A percentile compares a stretch with the other conserved stretches of the same genome.
Evolutionary conservation across 441 rosid genomes (phyloP).

Genomic region (Sinapis alba): DNA sequence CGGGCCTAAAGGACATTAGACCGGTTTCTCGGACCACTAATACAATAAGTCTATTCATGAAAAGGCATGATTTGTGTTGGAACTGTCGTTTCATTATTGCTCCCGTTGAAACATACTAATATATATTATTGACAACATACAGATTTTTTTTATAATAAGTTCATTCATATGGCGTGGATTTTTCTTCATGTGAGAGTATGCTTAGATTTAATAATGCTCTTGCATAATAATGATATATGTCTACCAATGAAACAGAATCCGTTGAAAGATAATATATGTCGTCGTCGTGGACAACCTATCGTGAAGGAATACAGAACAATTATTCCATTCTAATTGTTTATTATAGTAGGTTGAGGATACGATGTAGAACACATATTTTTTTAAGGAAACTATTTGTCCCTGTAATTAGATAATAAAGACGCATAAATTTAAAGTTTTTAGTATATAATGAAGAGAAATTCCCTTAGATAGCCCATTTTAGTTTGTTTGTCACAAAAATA

Average conservation of each 20-base stretch:
- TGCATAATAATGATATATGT: background rate
- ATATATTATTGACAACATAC: background rate
- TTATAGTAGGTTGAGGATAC: too few species aligned
- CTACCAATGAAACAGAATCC: background rate
- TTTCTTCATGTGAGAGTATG: background rate
- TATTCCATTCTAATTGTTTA: too few species aligned
- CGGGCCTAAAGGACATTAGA: too few species aligned
- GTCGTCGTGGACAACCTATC: background rate
- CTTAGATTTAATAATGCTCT: background rate
- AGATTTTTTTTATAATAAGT: background rate
- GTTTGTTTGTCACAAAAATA: too few species aligned
- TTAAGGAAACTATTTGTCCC: too few species aligned
- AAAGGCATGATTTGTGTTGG: too few species aligned
- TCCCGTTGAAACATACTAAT: background rate
- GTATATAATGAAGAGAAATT: too few species aligned
- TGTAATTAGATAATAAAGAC: too few species aligned
- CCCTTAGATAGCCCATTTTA: too few species aligned
- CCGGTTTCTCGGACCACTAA: too few species aligned
- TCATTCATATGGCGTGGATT: background rate
- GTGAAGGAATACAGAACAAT: background rate
- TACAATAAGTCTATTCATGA: background rate
- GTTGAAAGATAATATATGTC: background rate
- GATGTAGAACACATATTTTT: too few species aligned
- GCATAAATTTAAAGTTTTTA: too few species aligned
- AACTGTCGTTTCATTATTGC: background rate